Base-by-base conservation (phyloP, 1,284 basidiomycete genomes). In the Gymnopus androsaceus region DNA sequence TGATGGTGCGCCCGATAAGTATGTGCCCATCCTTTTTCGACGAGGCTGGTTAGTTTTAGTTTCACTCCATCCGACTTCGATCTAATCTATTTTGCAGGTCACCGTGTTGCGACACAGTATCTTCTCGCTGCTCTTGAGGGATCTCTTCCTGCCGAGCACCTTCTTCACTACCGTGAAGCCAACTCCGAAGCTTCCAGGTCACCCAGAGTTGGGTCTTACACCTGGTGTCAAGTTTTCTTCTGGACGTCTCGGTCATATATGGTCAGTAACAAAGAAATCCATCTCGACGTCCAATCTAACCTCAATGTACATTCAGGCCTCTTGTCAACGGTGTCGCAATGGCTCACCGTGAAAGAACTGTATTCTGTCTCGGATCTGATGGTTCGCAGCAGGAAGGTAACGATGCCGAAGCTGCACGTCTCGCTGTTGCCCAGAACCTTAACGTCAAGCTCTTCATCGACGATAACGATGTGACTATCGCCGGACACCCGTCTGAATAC, bases 361-460 rank as follows among this genome's bases (percentile, higher is more conserved):
- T 92, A 15, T 92, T 93, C 73, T 83, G 87, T 66, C 79, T 94
- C 19, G 92, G 92, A 5, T 94, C 91, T 0, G 92, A 94, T 66
- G 91, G 91, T 19, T 92, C 90, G 9, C 91, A 93, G 68, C 91
- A 94, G 70, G 92, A 94, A 70, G 91, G 91, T 28, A 88, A 94
- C 66, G 90, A 94, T 62, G 91, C 92, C 3, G 92, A 94, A 69
- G 92, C 92, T 30, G 92, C 92, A 12, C 80, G 91, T 37, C 78
- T 94, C 36, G 91, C 91, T 17, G 92, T 92, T 37, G 90, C 91
- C 3, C 85, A 92, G 66, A 72, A 77, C 50, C 74, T 94, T 58
- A 92, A 92, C 67, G 81, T 94, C 69, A 94, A 94, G 72, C 75
- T 94, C 51, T 72, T 94, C 69, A 86, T 94, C 61, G 91, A 94